Evolutionary conservation across 1,139 yeast genomes (phyloP).

Genomic region (Pneumocystis murina): DNA sequence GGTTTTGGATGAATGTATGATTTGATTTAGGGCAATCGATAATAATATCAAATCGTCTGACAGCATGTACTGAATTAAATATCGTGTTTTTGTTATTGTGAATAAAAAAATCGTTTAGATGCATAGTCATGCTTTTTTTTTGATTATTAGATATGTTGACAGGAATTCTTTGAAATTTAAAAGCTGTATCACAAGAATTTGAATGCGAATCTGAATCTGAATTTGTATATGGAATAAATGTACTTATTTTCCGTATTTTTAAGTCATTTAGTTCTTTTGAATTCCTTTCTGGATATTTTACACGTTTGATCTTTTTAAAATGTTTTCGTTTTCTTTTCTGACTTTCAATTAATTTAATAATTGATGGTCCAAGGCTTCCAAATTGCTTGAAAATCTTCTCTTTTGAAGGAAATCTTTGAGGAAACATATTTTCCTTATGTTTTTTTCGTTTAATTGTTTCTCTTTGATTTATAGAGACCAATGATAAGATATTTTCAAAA

Average conservation of each 20-base stretch:
- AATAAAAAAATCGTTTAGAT: neutral
- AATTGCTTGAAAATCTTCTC: neutral
- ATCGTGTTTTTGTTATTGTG: neutral
- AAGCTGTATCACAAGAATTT: neutral
- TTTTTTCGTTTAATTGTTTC: neutral
- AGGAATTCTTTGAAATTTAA: neutral
- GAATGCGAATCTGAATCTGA: neutral
- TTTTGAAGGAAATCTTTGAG: neutral
- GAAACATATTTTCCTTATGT: neutral
- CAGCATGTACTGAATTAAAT: neutral
- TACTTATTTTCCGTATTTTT: neutral
- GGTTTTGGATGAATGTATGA: neutral
- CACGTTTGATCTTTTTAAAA: neutral
- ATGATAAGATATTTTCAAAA: neutral
- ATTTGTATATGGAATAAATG: neutral
- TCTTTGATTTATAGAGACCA: neutral
- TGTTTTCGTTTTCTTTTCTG: neutral
- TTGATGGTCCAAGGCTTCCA: neutral
- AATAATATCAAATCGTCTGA: neutral
- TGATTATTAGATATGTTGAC: neutral
- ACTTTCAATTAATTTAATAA: neutral
- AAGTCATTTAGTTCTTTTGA: neutral
- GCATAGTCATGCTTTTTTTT: neutral
- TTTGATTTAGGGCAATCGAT: neutral
- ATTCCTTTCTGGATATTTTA: neutral